These are phyloP conservation scores for Leptographium lundbergii DNA, from an alignment of 2,329 filamentous ascomycete genomes.

Conservation along the genomic window DNA sequence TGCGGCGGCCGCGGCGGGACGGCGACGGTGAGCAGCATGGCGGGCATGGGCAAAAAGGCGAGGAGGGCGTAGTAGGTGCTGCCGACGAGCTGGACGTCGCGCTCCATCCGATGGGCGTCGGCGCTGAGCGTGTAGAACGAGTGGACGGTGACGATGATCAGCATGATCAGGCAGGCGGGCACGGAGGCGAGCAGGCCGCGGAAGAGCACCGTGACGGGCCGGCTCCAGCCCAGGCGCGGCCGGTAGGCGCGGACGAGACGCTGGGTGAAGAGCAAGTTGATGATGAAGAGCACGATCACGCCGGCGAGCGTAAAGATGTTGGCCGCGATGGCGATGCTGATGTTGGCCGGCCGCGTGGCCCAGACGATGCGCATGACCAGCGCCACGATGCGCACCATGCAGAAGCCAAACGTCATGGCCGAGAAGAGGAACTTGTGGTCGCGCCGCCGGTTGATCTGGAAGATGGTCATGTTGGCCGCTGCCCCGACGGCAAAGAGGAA, in stretches of 20 bases:
- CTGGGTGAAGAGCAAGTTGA: slow-evolving; percentile 68
- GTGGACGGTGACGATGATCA: slow-evolving; percentile 53
- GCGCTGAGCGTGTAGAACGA: slow-evolving; percentile 52
- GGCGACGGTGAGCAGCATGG: slow-evolving; percentile 37
- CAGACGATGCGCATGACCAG: slow-evolving; percentile 40
- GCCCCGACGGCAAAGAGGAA: slow-evolving; percentile 42
- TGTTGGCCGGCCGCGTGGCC: slow-evolving; percentile 28
- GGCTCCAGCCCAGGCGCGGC: slow-evolving; percentile 57
- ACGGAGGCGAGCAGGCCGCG: slow-evolving; percentile 42
- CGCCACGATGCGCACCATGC: slow-evolving; percentile 39
- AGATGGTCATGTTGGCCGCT: slow-evolving; percentile 43
- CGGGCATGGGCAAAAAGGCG: slow-evolving; percentile 53
- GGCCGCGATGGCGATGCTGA: slow-evolving; percentile 41
- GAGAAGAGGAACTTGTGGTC: slow-evolving; percentile 49
- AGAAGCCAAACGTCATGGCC: slow-evolving; percentile 44
- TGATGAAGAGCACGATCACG: slow-evolving; percentile 60
- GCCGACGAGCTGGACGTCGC: slow-evolving; percentile 51
- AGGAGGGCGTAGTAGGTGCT: slow-evolving; percentile 49
- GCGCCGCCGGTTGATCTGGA: slow-evolving; percentile 35
- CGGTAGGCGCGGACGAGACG: slow-evolving; percentile 63
- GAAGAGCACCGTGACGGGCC: slow-evolving; percentile 36
- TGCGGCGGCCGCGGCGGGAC: slow-evolving; percentile 20
- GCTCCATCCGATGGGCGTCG: slow-evolving; percentile 36
- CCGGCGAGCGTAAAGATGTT: slow-evolving; percentile 62
- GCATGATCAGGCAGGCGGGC: slow-evolving; percentile 47